Base-by-base conservation (phyloP, 805 yeast genomes). In the Jamesozyma spencerorum region DNA sequence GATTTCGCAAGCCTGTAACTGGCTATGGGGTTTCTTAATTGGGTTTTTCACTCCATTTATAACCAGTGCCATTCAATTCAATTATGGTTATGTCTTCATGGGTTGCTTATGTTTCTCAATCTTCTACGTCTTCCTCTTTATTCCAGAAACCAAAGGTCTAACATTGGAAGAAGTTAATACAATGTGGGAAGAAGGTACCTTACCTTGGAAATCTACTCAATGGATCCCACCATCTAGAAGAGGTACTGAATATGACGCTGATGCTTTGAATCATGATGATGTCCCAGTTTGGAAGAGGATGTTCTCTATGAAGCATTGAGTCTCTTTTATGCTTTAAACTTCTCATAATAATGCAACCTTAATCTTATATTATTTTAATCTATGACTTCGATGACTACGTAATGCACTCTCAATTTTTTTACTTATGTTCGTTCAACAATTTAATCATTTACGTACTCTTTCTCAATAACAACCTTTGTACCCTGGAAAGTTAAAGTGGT, bases 51-150 rank as follows among this genome's bases (percentile, higher is more conserved):
- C 31, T 28, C 31, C 31, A 28, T 28, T 28, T 13, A 28, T 28
- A 7, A 28, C 31, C 12, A n/a, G 14, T 28, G 31, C 31, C 12
- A 28, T 28, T 28, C 13, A 28, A 5, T 28, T 28, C 31, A 12
- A 28, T n/a, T 28, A 28, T n/a, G 31, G 31, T 28, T 28, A 28
- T n/a, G 31, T 28, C 31, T 28, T 28, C 31, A 28, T 28, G 31
- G 31, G 31, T 13, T 28, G 31, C 12, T n/a, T 28, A 28, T 28
- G 31, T 28, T 28, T 28, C 31, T 28, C 31, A 43, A 12, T 28
- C 31, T 28, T 28, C n/a, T 28, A 28, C 31, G 31, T n/a, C 12
- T 28, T 28, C 31, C 12, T 28, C 6, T 28, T 28, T n/a, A 13
- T 28, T 28, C 31, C 31, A 28, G 31, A 28, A 28, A 28, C 31